Conservation (phyloP, 495 filamentous ascomycete species). For the Elaphomyces granulatus region DNA sequence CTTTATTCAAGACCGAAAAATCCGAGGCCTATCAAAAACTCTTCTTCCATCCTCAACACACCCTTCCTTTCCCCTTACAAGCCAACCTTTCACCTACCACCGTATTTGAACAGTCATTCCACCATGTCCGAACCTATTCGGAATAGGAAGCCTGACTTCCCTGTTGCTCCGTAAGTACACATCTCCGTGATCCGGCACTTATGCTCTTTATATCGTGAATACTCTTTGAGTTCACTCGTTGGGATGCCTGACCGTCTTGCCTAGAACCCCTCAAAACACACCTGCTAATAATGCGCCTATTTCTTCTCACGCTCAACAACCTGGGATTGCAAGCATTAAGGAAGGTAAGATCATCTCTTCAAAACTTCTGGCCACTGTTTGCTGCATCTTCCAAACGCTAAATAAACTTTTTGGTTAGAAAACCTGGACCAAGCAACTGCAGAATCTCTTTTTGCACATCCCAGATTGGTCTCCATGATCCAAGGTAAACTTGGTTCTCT, state of each 20-base stretch:
- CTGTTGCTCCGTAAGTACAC: slow-evolving; percentile 66
- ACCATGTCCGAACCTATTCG: slow-evolving; percentile 83
- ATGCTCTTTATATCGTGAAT: too few relatives aligned
- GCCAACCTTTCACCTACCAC: background rate
- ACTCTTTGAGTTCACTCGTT: too few relatives aligned
- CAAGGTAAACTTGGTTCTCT: slow-evolving; percentile 88
- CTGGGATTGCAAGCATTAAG: slow-evolving; percentile 86
- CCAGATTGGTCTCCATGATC: slow-evolving; percentile 87
- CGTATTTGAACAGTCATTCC: slow-evolving; percentile 5
- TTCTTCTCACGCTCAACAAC: slow-evolving; percentile 92
- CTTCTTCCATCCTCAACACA: background rate
- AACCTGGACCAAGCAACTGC: slow-evolving; percentile 75
- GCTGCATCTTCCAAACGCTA: background rate
- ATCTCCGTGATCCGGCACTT: too few relatives aligned
- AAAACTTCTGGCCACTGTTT: slow-evolving; percentile 2
- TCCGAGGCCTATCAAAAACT: background rate
- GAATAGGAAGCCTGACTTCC: slow-evolving; percentile 73
- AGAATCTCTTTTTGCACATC: slow-evolving; percentile 82
- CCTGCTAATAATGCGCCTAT: slow-evolving; percentile 91
- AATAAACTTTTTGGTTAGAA: slow-evolving; percentile 44
- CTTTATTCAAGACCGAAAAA: background rate
- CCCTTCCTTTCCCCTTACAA: too few relatives aligned
- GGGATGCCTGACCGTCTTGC: slow-evolving; percentile 8
- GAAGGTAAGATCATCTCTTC: slow-evolving; percentile 57
- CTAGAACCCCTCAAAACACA: slow-evolving; percentile 90